phyloP scores from a whole-genome alignment of 768 basidiomycete genomes.

The Hypholoma sublateritium region DNA sequence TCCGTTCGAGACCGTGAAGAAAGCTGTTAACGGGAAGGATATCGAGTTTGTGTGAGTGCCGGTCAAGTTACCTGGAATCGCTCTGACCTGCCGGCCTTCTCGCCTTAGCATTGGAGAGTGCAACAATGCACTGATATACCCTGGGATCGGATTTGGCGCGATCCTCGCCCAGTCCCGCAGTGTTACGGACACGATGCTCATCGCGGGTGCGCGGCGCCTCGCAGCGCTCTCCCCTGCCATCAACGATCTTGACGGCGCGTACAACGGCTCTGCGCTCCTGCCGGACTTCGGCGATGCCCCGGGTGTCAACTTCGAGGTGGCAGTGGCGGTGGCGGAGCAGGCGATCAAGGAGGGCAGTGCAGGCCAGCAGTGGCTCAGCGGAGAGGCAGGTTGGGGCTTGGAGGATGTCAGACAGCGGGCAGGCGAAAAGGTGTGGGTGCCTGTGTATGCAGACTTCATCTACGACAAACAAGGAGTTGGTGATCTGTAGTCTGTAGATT shows the following conservation, averaged over 20 bases:
- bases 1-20: conserved; percentile 74
- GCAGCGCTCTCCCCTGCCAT: conserved; percentile 71
- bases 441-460: conserved; percentile 63
- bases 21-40: conserved; percentile 58
- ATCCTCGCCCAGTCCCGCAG: conserved; percentile 62
- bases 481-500: no score
- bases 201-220: conserved; percentile 73
- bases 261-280: conserved; percentile 70
- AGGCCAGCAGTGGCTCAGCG: conserved; percentile 48
- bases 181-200: conserved; percentile 86
- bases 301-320: conserved; percentile 76
- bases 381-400: conserved; percentile 17
- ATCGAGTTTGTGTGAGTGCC: conserved; percentile 50
- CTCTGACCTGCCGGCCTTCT: neutral
- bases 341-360: conserved; percentile 74
- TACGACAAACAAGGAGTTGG: conserved; percentile 54
- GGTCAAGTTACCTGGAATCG: neutral
- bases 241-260: conserved; percentile 22
- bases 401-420: conserved; percentile 56
- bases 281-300: conserved; percentile 79
- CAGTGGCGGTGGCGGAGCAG: conserved; percentile 75
- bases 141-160: conserved; percentile 81
- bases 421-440: conserved; percentile 56
- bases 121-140: conserved; percentile 82
- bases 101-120: conserved; percentile 64